Evolutionary conservation across 75 land plant genomes (phyloP).

Genomic region (Pinus tabuliformis): DNA sequence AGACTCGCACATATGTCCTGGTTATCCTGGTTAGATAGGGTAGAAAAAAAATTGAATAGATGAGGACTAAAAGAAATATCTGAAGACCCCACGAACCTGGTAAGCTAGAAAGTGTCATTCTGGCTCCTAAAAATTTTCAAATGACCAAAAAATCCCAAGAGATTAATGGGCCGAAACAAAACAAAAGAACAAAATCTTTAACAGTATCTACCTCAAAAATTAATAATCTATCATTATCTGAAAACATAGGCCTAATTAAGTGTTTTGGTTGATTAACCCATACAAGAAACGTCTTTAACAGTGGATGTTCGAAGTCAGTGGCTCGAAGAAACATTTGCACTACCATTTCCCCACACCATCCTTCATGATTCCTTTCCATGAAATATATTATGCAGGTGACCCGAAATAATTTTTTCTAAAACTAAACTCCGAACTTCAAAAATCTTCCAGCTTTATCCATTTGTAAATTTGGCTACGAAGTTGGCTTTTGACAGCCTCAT

Average conservation of each 20-base stretch:
- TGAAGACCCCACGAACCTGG: no score
- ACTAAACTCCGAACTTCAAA: neutral
- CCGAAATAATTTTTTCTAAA: neutral
- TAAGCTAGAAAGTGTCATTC: no score
- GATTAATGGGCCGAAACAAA: neutral
- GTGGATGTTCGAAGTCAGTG: slow-evolving; percentile 30
- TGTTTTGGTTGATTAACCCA: neutral
- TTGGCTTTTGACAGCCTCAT: slow-evolving; percentile 56
- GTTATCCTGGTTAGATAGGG: no score
- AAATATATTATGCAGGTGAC: slow-evolving; percentile 8
- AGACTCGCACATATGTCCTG: no score
- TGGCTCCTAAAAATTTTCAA: neutral
- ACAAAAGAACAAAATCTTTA: neutral
- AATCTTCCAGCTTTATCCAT: neutral
- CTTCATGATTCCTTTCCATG: slow-evolving; percentile 1
- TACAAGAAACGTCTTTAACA: slow-evolving; percentile 33
- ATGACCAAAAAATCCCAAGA: neutral
- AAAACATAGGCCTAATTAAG: neutral
- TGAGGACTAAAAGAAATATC: no score
- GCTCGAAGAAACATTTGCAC: slow-evolving; percentile 1
- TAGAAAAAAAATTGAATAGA: no score
- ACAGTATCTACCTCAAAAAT: neutral
- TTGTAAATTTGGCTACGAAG: neutral
- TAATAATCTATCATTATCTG: neutral
- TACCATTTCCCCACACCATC: no score